Evolutionary conservation across 2,329 filamentous ascomycete species (phyloP), one percentile per base, ranked within the genome.

Genomic region (Penicillium sp.): DNA sequence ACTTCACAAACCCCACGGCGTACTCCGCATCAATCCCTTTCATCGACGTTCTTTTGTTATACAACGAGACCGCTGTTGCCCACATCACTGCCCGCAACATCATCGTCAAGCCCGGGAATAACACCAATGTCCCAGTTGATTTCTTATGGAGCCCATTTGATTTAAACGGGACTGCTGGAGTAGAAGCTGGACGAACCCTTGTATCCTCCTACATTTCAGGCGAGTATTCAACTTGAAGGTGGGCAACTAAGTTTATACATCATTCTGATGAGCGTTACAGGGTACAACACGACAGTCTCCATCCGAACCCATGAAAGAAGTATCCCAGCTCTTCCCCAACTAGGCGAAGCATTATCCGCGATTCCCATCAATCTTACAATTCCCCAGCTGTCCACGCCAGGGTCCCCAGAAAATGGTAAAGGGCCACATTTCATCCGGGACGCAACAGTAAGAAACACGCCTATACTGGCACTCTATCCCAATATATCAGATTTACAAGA

Each of bases 1-100:
- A 94, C 68, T 81, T 96, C 56, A 95, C 90, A 3, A 99, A 99
- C 67, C 92, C 93, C 1, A 96, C 92, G 0, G 83, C 87, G 3
- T 97, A 97, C 71, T 87, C 90, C 4, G 92, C 91, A 3, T 80
- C 79, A 2, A 80, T 97, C n/a, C 93, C 93, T 1, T 93, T 86
- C 58, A 75, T 91, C 59, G 92, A 89, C 68, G 82, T 96, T 39
- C 85, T 92, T 58, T 76, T 97, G 37, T 71, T 90, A 26, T 86
- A 85, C 64, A 92, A 95, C 64, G 85, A 82, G 10, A 87, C 87
- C 0, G 71, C 89, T 7, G 78, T 99, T 29, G 94, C 90, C 28
- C 88, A 93, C 69, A 87, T 89, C 11, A 88, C 83, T 0, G 84
- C 86, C 2, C 78, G 80, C 51, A 78, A 92, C 64, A 67, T 92